Conservation (phyloP, 2,329 filamentous ascomycete species). For the Eurotiales sp. region DNA sequence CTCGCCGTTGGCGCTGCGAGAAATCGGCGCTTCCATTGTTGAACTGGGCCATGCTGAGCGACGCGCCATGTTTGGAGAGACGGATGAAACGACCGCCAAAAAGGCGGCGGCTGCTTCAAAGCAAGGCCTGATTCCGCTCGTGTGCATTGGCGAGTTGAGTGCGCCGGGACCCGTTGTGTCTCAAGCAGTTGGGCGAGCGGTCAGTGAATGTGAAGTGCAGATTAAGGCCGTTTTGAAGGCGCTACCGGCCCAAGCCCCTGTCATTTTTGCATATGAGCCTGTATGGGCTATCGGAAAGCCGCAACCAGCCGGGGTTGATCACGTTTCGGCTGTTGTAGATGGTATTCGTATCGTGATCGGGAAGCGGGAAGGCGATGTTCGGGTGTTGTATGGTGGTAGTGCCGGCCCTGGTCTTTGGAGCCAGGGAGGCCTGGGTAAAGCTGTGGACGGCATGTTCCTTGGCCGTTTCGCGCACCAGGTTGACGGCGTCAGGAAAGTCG, state of each 20-base stretch:
- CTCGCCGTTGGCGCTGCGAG: slow-evolving; percentile 62
- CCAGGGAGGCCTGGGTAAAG: slow-evolving; percentile 53
- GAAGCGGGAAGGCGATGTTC: slow-evolving; percentile 54
- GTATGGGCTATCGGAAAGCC: slow-evolving; percentile 82
- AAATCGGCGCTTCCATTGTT: slow-evolving; percentile 67
- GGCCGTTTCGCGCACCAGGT: slow-evolving; percentile 79
- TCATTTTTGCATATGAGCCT: slow-evolving; percentile 80
- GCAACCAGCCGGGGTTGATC: slow-evolving; percentile 66
- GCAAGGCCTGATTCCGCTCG: slow-evolving; percentile 70
- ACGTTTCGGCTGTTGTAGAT: slow-evolving; percentile 68
- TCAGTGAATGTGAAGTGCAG: slow-evolving; percentile 64
- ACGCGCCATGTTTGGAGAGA: slow-evolving; percentile 67
- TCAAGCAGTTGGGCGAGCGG: slow-evolving; percentile 53
- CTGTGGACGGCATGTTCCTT: slow-evolving; percentile 75
- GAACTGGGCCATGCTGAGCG: slow-evolving; percentile 81
- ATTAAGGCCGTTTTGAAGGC: slow-evolving; percentile 60
- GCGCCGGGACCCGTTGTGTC: slow-evolving; percentile 45
- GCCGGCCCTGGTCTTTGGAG: slow-evolving; percentile 73
- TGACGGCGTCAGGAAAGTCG: slow-evolving; percentile 66
- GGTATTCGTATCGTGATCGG: slow-evolving; percentile 57
- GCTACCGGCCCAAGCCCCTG: slow-evolving; percentile 60
- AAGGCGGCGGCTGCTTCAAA: slow-evolving; percentile 67
- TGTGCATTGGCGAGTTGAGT: slow-evolving; percentile 74
- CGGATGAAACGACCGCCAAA: slow-evolving; percentile 61
- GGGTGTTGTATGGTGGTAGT: slow-evolving; percentile 78